A percentile compares a stretch with the other conserved stretches of the same genome.
Evolutionary conservation across 352 stramenopile genomes (phyloP).

Genomic region (Pythium dissimile): DNA sequence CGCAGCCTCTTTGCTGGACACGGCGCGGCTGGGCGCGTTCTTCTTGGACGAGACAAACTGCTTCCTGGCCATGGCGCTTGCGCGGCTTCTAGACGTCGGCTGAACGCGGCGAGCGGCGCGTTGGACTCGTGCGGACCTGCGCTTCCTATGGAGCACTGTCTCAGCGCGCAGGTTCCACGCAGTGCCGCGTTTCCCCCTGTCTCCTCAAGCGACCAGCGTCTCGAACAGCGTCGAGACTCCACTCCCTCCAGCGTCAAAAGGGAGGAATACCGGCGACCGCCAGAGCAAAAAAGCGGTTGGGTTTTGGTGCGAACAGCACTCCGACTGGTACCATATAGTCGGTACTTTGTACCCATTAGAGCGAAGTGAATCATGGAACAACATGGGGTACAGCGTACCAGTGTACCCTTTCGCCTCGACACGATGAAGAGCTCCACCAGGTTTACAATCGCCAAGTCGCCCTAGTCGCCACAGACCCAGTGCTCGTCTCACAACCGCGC

Average conservation of each 20-base stretch:
- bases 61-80: slow-evolving; percentile 64
- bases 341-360: slow-evolving; percentile 18
- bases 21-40: slow-evolving; percentile 70
- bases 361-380: background rate
- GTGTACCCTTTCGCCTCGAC: background rate
- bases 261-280: slow-evolving; percentile 6
- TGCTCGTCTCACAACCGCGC: background rate
- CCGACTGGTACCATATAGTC: slow-evolving; percentile 1
- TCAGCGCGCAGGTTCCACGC: too few species aligned
- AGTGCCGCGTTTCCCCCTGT: too few species aligned
- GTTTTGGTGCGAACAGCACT: slow-evolving; percentile 22
- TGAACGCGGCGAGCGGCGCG: background rate
- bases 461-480: background rate
- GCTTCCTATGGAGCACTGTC: background rate
- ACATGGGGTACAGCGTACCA: slow-evolving; percentile 15
- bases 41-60: slow-evolving; percentile 88
- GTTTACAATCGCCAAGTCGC: background rate
- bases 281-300: slow-evolving; percentile 18
- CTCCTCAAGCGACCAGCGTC: background rate
- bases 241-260: slow-evolving; percentile 1
- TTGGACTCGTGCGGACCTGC: background rate
- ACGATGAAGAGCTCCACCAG: background rate
- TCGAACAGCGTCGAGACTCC: slow-evolving; percentile 13
- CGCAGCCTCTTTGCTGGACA: slow-evolving; percentile 83
- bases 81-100: background rate